phyloP scores from a whole-genome alignment of 306 rosid species.

The Ammopiptanthus mongolicus region DNA sequence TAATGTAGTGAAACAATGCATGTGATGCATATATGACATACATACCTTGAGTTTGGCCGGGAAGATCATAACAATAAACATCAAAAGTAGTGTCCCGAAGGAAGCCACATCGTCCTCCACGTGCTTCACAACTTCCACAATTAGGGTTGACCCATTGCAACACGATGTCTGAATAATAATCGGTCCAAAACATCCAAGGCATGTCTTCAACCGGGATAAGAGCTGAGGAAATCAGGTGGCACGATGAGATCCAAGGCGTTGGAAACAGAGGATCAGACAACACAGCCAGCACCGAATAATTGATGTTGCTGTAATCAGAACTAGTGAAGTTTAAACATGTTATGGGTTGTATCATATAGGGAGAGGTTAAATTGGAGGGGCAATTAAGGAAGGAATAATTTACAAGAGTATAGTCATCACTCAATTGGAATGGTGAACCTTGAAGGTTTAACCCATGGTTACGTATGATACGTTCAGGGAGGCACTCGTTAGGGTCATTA shows the following conservation, averaged over 20 bases:
- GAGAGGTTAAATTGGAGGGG: slow-evolving; percentile 10
- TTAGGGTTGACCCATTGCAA: slow-evolving; percentile 28
- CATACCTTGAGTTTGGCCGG: neutral
- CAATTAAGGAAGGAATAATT: slow-evolving; percentile 8
- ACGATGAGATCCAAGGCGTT: neutral
- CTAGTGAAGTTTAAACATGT: neutral
- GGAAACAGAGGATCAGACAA: neutral
- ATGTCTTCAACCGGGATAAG: neutral
- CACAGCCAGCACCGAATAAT: slow-evolving; percentile 13
- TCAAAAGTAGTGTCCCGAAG: neutral
- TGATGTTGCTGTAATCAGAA: neutral
- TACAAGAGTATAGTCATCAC: neutral
- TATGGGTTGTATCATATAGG: neutral
- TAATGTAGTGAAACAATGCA: neutral
- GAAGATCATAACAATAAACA: slow-evolving; percentile 18
- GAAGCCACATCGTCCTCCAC: slow-evolving; percentile 27
- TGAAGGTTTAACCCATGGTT: neutral
- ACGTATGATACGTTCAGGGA: neutral
- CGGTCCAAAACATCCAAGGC: slow-evolving; percentile 6
- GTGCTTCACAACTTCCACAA: slow-evolving; percentile 12
- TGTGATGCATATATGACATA: neutral
- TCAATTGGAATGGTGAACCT: slow-evolving; percentile 9
- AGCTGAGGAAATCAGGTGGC: neutral
- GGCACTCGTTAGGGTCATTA: slow-evolving; percentile 25
- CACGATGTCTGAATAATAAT: neutral